These are phyloP conservation scores for Coniochaeta pulveracea DNA, from an alignment of 2,329 filamentous ascomycete species.

Conservation along the genomic window DNA sequence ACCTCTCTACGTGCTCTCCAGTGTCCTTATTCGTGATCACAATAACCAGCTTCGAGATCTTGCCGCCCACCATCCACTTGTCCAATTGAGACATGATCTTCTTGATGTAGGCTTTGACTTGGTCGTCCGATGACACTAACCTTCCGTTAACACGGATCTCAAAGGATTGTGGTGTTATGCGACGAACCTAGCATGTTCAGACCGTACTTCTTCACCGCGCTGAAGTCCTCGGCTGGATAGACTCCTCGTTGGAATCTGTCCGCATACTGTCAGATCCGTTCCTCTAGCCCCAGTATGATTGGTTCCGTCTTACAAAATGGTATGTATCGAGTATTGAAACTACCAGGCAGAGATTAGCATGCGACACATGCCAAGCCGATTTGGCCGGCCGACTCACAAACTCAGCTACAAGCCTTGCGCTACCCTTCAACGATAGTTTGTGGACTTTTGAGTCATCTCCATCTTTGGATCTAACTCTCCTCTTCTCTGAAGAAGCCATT, in stretches of 20 bases:
- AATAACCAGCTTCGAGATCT: conserved; percentile 93
- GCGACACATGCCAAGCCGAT: not conserved
- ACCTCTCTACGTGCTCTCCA: conserved; percentile 88
- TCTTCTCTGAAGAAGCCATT: conserved; percentile 5
- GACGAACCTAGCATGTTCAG: conserved; percentile 79
- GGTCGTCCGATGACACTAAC: conserved; percentile 79
- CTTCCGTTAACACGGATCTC: conserved; percentile 8
- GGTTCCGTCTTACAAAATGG: conserved; percentile 59
- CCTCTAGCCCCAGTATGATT: conserved; percentile 1
- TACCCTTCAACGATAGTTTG: conserved; percentile 82
- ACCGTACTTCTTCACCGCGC: conserved; percentile 97
- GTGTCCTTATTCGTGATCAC: conserved; percentile 97
- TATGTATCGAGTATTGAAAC: conserved; percentile 98
- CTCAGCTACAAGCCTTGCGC: conserved; percentile 80
- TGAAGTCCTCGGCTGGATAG: conserved; percentile 94
- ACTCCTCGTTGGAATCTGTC: conserved; percentile 71
- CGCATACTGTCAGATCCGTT: conserved; percentile 9
- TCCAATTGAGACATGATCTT: conserved; percentile 98
- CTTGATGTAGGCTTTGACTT: conserved; percentile 98
- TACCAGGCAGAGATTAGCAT: conserved; percentile 16
- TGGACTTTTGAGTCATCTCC: conserved; percentile 81
- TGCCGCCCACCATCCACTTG: conserved; percentile 94
- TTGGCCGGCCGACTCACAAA: conserved; percentile 55
- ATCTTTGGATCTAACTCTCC: conserved; percentile 19
- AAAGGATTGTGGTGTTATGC: not conserved